A percentile compares a stretch with the other conserved stretches of the same genome.
Conservation (phyloP, 306 rosid species). For the Benincasa hispida region DNA sequence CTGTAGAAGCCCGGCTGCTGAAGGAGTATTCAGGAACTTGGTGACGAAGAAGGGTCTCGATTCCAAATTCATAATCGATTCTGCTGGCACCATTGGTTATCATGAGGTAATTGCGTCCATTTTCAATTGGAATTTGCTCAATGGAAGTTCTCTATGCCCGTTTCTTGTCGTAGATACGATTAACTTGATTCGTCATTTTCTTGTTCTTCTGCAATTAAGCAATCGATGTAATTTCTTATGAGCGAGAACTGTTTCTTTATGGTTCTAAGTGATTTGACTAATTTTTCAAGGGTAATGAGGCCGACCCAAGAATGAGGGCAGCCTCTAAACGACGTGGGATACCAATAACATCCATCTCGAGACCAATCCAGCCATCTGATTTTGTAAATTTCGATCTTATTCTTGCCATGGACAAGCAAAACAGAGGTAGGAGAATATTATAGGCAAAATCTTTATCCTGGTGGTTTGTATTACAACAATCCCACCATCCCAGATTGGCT, state of each 20-base stretch:
- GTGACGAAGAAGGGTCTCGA: conserved; percentile 50
- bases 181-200: neutral
- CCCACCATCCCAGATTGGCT: neutral
- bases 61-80: conserved; percentile 53
- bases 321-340: conserved; percentile 78
- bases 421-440: conserved; percentile 35
- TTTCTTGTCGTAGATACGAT: neutral
- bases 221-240: neutral
- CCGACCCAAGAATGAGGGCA: conserved; percentile 89
- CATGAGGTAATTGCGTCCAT: conserved; percentile 41
- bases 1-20: conserved; percentile 92
- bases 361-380: conserved; percentile 75
- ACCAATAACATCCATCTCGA: conserved; percentile 61
- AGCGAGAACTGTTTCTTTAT: neutral
- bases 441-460: neutral
- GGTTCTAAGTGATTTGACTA: conserved; percentile 6
- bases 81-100: conserved; percentile 77
- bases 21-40: conserved; percentile 75
- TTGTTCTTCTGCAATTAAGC: neutral
- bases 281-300: conserved; percentile 56
- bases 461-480: neutral
- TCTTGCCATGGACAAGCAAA: conserved; percentile 85
- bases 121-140: neutral
- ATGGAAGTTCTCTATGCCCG: neutral
- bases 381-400: conserved; percentile 73